Evolutionary conservation across 257 asterid species (phyloP).

Genomic region (Rauvolfia tetraphylla): DNA sequence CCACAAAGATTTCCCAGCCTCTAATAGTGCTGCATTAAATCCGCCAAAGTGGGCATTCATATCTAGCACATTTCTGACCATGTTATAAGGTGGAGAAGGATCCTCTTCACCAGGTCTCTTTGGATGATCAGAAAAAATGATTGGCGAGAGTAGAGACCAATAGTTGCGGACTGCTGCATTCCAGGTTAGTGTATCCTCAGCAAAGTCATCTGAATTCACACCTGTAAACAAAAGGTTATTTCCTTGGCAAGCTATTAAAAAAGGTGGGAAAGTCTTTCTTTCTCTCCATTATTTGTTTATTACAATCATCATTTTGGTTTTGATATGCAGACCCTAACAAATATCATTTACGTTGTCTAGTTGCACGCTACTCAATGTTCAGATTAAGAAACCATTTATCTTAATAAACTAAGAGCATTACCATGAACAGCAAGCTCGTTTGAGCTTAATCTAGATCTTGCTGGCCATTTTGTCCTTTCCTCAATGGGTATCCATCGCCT

Average conservation of each 20-base stretch:
- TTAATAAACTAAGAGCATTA: slow-evolving; percentile 24
- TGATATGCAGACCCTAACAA: background rate
- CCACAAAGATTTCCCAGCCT: slow-evolving; percentile 83
- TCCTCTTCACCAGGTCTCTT: slow-evolving; percentile 99
- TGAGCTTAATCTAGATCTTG: slow-evolving; percentile 52
- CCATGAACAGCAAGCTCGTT: slow-evolving; percentile 72
- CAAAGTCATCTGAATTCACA: slow-evolving; percentile 57
- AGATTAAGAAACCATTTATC: background rate
- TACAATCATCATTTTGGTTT: background rate
- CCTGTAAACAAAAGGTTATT: slow-evolving; percentile 37
- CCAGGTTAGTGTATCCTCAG: slow-evolving; percentile 72
- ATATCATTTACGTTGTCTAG: background rate
- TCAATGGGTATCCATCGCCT: slow-evolving; percentile 84
- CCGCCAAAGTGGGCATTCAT: slow-evolving; percentile 97
- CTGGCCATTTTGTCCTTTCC: slow-evolving; percentile 83
- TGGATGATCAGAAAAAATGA: slow-evolving; percentile 96
- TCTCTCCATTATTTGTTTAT: background rate
- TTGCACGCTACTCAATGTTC: background rate
- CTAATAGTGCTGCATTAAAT: slow-evolving; percentile 79
- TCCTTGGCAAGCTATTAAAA: background rate
- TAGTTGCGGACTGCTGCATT: slow-evolving; percentile 69
- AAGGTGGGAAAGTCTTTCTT: background rate
- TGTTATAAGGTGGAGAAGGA: slow-evolving; percentile 99
- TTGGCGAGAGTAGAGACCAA: slow-evolving; percentile 96
- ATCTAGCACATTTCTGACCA: slow-evolving; percentile 97